A percentile compares a stretch with the other conserved stretches of the same genome.
Evolutionary conservation across 164 flowering plant genomes (phyloP).

Genomic region (Brasenia schreberi): DNA sequence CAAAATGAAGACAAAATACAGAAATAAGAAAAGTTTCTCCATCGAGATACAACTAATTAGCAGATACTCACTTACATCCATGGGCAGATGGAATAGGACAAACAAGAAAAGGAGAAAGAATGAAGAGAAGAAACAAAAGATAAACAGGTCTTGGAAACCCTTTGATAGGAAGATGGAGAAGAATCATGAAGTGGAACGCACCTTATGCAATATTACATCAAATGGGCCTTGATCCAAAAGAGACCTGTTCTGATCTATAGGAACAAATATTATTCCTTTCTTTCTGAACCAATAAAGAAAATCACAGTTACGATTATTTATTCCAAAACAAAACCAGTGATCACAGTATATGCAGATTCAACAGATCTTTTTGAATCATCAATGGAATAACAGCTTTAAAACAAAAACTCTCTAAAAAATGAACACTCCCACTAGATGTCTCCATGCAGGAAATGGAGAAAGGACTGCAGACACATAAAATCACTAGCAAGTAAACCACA

Average conservation of each 20-base stretch:
- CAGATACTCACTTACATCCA: too few species aligned
- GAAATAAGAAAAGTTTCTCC: background rate
- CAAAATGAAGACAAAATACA: background rate
- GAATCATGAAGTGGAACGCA: slow-evolving; percentile 14
- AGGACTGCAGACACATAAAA: too few species aligned
- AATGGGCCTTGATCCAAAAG: slow-evolving; percentile 92
- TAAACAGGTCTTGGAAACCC: too few species aligned
- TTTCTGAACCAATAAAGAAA: slow-evolving; percentile 32
- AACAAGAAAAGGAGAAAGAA: background rate
- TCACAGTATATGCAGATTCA: background rate
- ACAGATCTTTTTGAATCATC: background rate
- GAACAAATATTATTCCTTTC: slow-evolving; percentile 66
- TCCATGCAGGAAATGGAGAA: too few species aligned
- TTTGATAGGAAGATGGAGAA: background rate
- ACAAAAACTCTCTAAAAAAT: background rate
- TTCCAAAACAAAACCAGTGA: background rate
- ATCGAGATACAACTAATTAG: background rate
- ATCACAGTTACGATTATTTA: background rate
- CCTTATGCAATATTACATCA: slow-evolving; percentile 86
- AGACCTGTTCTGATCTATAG: slow-evolving; percentile 57
- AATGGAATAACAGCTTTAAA: background rate
- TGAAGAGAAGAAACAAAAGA: background rate
- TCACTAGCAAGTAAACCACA: too few species aligned
- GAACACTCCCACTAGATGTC: too few species aligned
- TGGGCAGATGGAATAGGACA: background rate